These are phyloP conservation scores for Parachlorella kessleri DNA, from an alignment of 139 green algal genomes.

Conservation along the genomic window DNA sequence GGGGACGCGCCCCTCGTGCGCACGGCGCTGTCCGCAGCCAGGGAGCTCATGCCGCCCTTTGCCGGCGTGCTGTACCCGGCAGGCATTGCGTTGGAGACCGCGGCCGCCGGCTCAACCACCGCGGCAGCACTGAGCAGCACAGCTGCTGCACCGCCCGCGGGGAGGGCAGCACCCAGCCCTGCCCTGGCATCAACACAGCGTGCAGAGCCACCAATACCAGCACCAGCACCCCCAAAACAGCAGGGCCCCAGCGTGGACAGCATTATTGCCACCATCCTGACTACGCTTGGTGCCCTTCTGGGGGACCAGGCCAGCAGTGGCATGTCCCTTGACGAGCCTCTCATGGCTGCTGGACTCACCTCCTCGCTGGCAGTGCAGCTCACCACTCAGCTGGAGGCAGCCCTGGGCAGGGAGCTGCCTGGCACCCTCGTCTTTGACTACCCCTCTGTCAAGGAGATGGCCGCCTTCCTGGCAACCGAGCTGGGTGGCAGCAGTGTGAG, in stretches of 20 bases:
- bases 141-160: background rate
- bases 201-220: background rate
- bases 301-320: background rate
- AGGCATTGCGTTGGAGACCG: background rate
- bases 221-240: background rate
- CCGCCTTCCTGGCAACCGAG: constrained; percentile 3
- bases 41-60: constrained; percentile 34
- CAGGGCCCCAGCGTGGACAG: background rate
- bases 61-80: constrained; percentile 29
- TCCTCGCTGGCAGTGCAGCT: constrained; percentile 49
- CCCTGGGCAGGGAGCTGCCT: constrained; percentile 53
- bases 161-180: background rate
- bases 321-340: constrained; percentile 23
- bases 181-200: background rate
- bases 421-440: constrained; percentile 73
- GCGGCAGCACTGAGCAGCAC: background rate
- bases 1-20: background rate
- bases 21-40: constrained; percentile 26
- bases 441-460: constrained; percentile 29
- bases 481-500: background rate
- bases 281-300: background rate
- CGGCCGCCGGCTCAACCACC: background rate
- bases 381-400: constrained; percentile 22
- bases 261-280: background rate
- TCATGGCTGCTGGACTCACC: constrained; percentile 68